These are phyloP conservation scores for Lepidium didymum DNA, from an alignment of 345 rosid species.

Conservation along the genomic window DNA sequence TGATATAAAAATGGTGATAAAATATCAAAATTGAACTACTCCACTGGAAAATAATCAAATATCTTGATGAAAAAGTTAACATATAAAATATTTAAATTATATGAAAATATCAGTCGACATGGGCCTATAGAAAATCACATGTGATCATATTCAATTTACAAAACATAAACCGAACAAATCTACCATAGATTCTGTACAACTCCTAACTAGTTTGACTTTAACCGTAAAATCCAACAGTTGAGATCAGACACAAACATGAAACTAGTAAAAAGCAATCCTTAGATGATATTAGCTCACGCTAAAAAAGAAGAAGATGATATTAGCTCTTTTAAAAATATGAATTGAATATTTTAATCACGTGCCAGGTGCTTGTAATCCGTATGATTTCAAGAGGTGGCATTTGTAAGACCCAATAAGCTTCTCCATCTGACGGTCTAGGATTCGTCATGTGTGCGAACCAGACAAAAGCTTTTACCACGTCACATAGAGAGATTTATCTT, in stretches of 20 bases:
- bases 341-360: neutral
- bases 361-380: neutral
- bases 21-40: neutral
- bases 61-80: too few relatives aligned
- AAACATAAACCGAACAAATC: too few relatives aligned
- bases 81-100: too few relatives aligned
- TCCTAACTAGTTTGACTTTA: too few relatives aligned
- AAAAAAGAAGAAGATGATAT: too few relatives aligned
- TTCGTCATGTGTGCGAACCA: neutral
- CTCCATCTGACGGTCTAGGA: conserved; percentile 18
- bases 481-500: neutral
- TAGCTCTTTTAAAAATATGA: too few relatives aligned
- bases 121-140: too few relatives aligned
- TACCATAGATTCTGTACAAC: too few relatives aligned
- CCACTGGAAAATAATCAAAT: neutral
- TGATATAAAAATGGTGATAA: neutral
- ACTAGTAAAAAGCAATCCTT: neutral
- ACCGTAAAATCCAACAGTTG: conserved; percentile 1
- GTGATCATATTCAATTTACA: too few relatives aligned
- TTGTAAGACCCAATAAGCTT: neutral
- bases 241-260: neutral
- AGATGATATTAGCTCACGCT: neutral
- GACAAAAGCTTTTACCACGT: conserved; percentile 15
- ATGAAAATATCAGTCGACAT: too few relatives aligned
- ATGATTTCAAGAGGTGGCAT: neutral